These are phyloP conservation scores for Fusarium concolor DNA, from an alignment of 2,329 filamentous ascomycete species.

Conservation along the genomic window DNA sequence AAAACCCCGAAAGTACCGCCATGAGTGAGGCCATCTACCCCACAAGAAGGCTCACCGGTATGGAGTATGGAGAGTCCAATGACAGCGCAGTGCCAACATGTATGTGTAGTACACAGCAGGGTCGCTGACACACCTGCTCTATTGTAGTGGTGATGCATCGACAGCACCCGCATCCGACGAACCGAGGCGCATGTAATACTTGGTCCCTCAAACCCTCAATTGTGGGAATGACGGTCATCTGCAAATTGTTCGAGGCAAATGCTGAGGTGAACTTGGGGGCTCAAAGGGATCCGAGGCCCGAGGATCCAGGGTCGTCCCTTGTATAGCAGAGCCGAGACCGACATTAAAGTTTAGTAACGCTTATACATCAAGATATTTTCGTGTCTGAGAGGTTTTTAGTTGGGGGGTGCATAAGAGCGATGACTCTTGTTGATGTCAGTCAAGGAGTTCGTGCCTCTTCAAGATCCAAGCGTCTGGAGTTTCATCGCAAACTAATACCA, in stretches of 20 bases:
- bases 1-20: slow-evolving; percentile 18
- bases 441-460: slow-evolving; percentile 16
- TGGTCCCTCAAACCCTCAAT: slow-evolving; percentile 9
- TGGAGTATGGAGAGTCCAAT: slow-evolving; percentile 39
- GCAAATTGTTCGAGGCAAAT: slow-evolving; percentile 9
- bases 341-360: neutral
- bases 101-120: slow-evolving; percentile 13
- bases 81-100: slow-evolving; percentile 12
- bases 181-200: slow-evolving; percentile 15
- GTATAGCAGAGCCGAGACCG: slow-evolving; percentile 4
- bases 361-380: neutral
- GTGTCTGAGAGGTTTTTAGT: slow-evolving; percentile 10
- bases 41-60: slow-evolving; percentile 39
- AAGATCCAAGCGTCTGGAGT: slow-evolving; percentile 29
- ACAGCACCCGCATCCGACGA: slow-evolving; percentile 14
- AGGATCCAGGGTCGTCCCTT: slow-evolving; percentile 24
- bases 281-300: neutral
- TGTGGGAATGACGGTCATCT: slow-evolving; percentile 4
- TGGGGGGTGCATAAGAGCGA: slow-evolving; percentile 28
- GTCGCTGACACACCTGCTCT: slow-evolving; percentile 30
- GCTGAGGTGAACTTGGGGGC: neutral
- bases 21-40: slow-evolving; percentile 36
- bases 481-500: neutral
- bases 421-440: slow-evolving; percentile 28
- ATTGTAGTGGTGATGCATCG: slow-evolving; percentile 15